These are phyloP conservation scores for Cyberlindnera maritima DNA, from an alignment of 805 yeast genomes.

Conservation along the genomic window DNA sequence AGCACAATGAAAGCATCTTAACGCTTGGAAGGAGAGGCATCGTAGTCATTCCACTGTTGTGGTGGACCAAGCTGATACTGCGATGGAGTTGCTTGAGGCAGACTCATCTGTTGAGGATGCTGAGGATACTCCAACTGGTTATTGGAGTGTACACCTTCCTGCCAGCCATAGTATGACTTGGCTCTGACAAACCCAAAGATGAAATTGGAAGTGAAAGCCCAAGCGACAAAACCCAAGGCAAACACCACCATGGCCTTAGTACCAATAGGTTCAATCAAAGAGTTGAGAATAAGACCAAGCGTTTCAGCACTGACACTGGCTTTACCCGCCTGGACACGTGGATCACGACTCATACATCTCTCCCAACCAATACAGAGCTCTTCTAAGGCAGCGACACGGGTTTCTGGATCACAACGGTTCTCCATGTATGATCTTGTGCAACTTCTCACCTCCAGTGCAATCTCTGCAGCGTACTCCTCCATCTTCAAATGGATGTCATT, in stretches of 20 bases:
- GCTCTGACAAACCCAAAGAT: constrained; percentile 65
- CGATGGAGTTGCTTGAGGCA: constrained; percentile 8
- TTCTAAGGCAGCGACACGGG: constrained; percentile 57
- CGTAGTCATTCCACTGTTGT: constrained; percentile 4
- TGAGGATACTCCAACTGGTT: constrained; percentile 8
- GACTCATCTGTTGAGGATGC: constrained; percentile 4
- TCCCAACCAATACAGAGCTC: constrained; percentile 59
- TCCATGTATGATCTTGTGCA: constrained; percentile 51
- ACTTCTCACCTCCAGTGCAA: constrained; percentile 48
- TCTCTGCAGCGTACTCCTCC: constrained; percentile 42
- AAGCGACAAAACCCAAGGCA: constrained; percentile 35
- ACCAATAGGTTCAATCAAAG: constrained; percentile 67
- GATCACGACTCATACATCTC: constrained; percentile 61
- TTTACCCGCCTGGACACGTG: constrained; percentile 40
- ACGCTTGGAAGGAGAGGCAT: constrained; percentile 3
- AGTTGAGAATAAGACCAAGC: constrained; percentile 57
- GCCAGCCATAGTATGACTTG: constrained; percentile 38
- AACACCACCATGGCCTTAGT: constrained; percentile 51
- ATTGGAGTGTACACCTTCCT: constrained; percentile 3
- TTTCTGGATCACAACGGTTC: constrained; percentile 56
- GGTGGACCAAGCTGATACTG: constrained; percentile 7
- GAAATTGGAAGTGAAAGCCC: constrained; percentile 60
- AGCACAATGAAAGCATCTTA: too few relatives aligned
- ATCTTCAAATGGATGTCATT: constrained; percentile 53
- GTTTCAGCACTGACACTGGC: constrained; percentile 60